A percentile compares a stretch with the other conserved stretches of the same genome.
Evolutionary conservation across 305 asterid species (phyloP).

Genomic region (Fraxinus ornus): DNA sequence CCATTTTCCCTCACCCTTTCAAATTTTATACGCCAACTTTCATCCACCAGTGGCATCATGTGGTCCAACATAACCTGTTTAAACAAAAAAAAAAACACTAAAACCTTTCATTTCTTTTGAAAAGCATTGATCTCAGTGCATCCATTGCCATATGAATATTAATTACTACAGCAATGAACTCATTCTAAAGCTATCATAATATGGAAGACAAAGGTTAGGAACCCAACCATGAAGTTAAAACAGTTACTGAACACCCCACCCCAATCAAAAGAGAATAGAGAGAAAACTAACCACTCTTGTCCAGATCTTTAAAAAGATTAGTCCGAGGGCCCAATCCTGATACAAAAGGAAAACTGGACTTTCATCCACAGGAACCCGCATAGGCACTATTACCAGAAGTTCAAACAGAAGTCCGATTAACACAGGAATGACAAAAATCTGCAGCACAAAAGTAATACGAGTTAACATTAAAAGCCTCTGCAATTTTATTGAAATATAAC

Average conservation of each 20-base stretch:
- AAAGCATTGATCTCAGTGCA: not conserved
- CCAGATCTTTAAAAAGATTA: conserved; percentile 94
- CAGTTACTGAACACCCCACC: not conserved
- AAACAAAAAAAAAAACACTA: not conserved
- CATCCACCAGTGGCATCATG: conserved; percentile 89
- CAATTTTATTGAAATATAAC: not conserved
- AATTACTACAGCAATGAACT: not conserved
- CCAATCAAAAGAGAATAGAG: not conserved
- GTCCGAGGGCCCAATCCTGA: conserved; percentile 99
- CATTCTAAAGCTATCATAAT: not conserved
- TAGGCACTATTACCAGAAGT: conserved; percentile 91
- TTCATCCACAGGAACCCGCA: conserved; percentile 96
- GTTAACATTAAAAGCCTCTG: conserved; percentile 8
- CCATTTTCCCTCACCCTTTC: conserved; percentile 94
- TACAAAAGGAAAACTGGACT: conserved; percentile 95
- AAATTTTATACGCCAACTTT: conserved; percentile 85
- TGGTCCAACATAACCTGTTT: conserved; percentile 89
- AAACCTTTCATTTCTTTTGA: not conserved
- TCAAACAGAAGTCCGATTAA: conserved; percentile 92
- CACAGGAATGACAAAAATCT: conserved; percentile 92
- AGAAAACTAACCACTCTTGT: conserved; percentile 78
- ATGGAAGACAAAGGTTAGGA: not conserved
- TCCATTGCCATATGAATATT: not conserved
- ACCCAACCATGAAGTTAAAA: not conserved
- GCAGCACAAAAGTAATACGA: conserved; percentile 19